phyloP scores from a whole-genome alignment of 495 filamentous ascomycete genomes.

The Rhizodiscina lignyota region DNA sequence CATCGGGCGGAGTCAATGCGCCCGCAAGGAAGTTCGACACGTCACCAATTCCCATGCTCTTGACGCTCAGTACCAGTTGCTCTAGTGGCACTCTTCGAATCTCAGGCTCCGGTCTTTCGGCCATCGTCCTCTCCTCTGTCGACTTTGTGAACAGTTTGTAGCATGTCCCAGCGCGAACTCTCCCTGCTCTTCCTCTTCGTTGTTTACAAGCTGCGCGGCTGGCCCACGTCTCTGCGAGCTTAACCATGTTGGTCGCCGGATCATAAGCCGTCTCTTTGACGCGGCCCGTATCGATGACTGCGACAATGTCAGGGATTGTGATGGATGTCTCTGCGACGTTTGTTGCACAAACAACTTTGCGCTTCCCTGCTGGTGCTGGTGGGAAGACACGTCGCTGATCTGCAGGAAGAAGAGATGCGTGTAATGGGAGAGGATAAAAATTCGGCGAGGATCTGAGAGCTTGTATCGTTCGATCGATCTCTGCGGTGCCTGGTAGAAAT shows the following conservation, averaged over 20 bases:
- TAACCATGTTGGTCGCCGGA: constrained; percentile 82
- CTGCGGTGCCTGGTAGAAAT: constrained; percentile 74
- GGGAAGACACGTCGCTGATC: constrained; percentile 82
- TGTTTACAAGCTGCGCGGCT: constrained; percentile 92
- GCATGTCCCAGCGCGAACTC: constrained; percentile 79
- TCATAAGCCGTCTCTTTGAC: constrained; percentile 97
- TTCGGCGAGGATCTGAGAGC: constrained; percentile 49
- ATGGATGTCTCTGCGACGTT: constrained; percentile 98
- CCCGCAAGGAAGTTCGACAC: constrained; percentile 66
- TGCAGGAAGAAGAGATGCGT: constrained; percentile 73
- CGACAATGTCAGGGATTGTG: constrained; percentile 92
- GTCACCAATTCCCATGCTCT: constrained; percentile 81
- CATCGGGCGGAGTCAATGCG: constrained; percentile 76
- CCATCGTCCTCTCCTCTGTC: constrained; percentile 66
- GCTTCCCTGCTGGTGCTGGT: constrained; percentile 53
- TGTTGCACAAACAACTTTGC: constrained; percentile 86
- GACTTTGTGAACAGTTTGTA: constrained; percentile 88
- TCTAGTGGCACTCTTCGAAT: constrained; percentile 85
- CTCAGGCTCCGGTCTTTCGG: constrained; percentile 79
- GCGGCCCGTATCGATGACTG: constrained; percentile 85
- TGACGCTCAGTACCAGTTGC: constrained; percentile 83
- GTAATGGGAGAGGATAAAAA: constrained; percentile 68
- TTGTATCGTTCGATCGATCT: constrained; percentile 71
- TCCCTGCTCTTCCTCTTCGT: constrained; percentile 82
- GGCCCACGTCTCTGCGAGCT: constrained; percentile 87